These are phyloP conservation scores for Gypsophila paniculata DNA, from an alignment of 179 eudicot genomes.

Conservation along the genomic window DNA sequence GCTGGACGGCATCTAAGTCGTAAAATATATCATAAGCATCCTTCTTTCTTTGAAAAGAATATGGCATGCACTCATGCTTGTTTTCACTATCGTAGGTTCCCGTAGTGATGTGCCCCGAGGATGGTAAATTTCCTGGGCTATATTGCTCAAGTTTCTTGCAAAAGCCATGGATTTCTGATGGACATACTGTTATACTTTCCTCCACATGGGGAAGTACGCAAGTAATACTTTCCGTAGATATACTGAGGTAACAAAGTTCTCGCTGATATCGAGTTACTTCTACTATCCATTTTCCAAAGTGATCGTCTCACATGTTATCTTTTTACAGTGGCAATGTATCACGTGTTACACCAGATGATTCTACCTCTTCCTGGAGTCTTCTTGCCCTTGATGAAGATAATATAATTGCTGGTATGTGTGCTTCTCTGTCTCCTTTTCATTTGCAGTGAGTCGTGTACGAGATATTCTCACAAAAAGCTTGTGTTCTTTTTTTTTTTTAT, in stretches of 20 bases:
- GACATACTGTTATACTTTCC: constrained; percentile 64
- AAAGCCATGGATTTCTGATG: constrained; percentile 93
- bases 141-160: constrained; percentile 47
- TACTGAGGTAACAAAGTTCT: constrained; percentile 49
- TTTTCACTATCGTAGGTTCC: constrained; percentile 58
- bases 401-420: constrained; percentile 68
- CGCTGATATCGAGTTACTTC: not conserved
- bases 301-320: constrained; percentile 17
- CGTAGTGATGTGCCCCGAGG: constrained; percentile 71
- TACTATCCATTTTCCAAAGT: not conserved
- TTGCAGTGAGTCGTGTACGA: not conserved
- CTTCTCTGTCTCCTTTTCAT: constrained; percentile 11
- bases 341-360: constrained; percentile 56
- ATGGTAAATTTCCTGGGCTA: constrained; percentile 81
- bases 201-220: constrained; percentile 78
- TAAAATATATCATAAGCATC: not conserved
- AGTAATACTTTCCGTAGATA: constrained; percentile 66
- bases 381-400: constrained; percentile 78
- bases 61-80: constrained; percentile 7
- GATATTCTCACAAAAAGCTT: not conserved
- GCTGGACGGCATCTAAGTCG: not conserved
- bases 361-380: constrained; percentile 62
- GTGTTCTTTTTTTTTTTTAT: not conserved
- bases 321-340: constrained; percentile 62
- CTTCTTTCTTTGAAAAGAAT: not conserved